Evolutionary conservation across 2,329 filamentous ascomycete species (phyloP), one percentile per base, ranked within the genome.

Genomic region (Pestalotiopsis fici): DNA sequence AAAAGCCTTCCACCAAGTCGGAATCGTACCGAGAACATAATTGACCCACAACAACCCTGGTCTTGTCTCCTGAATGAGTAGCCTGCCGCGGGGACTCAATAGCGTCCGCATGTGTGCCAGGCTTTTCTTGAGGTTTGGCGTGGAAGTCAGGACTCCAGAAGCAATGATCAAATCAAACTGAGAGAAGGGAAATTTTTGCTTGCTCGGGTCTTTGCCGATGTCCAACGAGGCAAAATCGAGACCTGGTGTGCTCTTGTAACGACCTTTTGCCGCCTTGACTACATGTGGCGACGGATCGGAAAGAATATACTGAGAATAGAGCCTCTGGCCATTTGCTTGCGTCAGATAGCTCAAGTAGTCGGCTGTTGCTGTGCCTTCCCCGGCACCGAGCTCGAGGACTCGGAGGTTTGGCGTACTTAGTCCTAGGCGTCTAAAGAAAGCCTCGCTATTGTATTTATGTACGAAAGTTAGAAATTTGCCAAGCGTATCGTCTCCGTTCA

Each of bases 331-430:
- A 13, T 4, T n/a, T 31, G 39, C 11, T 25, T 23, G 61, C 11
- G 18, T 56, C 7, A 64, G 23, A 23, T 37, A 11, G 2, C 23
- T 2, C 11, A 64, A n/a, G 25, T 27, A 4, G 11, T 12, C n/a
- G 27, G 4, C 25, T 9, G 62, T 57, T 4, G 62, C 15, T 25
- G 18, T 37, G 11, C 43, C 50, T 13, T 13, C 27, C 7, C 50
- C 62, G n/a, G 43, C 31, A 21, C 62, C 62, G 12, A 64, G 23
- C 25, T 64, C 62, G 39, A 64, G 62, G 13, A 64, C 31, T 12
- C 25, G 43, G 3, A 64, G 43, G 37, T 31, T 56, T 23, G 62
- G 62, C 23, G 31, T 64, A 12, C 6, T 35, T 9, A 55, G 12
- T 13, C 43, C n/a, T 12, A 64, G 21, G 4, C 12, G 23, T 21